Evolutionary conservation across 1,139 yeast species (phyloP).

Genomic region (Taphrina populina): DNA sequence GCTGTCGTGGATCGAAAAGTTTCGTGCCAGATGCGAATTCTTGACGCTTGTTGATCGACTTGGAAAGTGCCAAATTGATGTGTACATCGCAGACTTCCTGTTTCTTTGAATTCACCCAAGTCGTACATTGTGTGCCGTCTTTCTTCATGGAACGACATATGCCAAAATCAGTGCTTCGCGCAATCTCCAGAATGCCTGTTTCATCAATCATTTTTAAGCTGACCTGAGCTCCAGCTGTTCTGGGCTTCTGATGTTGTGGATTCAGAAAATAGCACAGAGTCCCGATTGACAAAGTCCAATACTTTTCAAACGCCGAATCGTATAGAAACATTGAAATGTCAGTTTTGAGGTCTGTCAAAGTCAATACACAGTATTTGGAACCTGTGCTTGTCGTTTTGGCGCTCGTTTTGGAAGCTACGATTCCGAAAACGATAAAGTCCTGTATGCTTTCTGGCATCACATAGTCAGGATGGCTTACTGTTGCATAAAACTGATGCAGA

Average conservation of each 20-base stretch:
- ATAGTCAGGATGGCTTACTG: constrained; percentile 66
- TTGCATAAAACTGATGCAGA: constrained; percentile 60
- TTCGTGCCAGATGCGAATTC: constrained; percentile 37
- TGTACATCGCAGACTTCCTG: constrained; percentile 70
- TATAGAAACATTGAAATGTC: constrained; percentile 63
- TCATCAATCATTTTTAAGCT: constrained; percentile 55
- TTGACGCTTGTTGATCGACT: constrained; percentile 43
- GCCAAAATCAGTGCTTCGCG: constrained; percentile 68
- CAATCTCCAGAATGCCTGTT: constrained; percentile 63
- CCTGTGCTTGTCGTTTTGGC: constrained; percentile 49
- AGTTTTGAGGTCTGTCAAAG: constrained; percentile 65
- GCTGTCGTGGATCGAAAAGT: constrained; percentile 25
- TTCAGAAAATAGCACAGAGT: constrained; percentile 72
- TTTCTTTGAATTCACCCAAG: constrained; percentile 57
- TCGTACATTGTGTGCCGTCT: constrained; percentile 56
- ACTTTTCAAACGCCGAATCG: constrained; percentile 64
- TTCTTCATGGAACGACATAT: constrained; percentile 56
- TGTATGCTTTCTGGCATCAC: constrained; percentile 61
- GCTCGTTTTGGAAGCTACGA: constrained; percentile 59
- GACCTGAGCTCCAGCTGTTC: constrained; percentile 48
- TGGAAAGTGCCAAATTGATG: constrained; percentile 57
- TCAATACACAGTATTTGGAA: constrained; percentile 59
- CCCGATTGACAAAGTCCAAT: constrained; percentile 72
- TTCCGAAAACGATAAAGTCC: constrained; percentile 75
- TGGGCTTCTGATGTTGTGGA: constrained; percentile 57